These are phyloP conservation scores for Fusarium pininemorale DNA, from an alignment of 2,329 filamentous ascomycete genomes.

Conservation along the genomic window DNA sequence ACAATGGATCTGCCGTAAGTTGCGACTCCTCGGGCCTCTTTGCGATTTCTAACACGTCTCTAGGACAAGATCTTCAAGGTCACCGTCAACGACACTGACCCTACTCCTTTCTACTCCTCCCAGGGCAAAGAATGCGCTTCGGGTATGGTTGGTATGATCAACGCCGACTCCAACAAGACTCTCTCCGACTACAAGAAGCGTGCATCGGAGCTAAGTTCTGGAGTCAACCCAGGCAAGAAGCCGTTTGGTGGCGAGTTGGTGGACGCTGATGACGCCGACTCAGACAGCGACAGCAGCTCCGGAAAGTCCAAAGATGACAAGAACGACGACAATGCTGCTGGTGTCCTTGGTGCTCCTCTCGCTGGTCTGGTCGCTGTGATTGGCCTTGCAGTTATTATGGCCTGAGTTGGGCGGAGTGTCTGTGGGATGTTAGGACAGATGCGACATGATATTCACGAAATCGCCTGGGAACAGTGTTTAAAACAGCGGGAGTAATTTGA, in stretches of 20 bases:
- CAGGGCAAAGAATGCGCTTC: constrained; percentile 49
- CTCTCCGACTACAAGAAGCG: constrained; percentile 46
- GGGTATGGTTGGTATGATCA: constrained; percentile 54
- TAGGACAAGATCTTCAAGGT: constrained; percentile 50
- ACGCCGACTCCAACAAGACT: constrained; percentile 44
- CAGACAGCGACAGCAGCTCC: background rate
- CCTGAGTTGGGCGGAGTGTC: background rate
- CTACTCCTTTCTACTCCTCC: constrained; percentile 52
- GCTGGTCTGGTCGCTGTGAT: constrained; percentile 26
- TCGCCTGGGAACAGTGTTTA: background rate
- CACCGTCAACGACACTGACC: constrained; percentile 45
- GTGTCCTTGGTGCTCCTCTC: constrained; percentile 25
- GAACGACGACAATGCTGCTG: constrained; percentile 28
- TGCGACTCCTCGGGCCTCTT: background rate
- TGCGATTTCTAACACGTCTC: constrained; percentile 1
- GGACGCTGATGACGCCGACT: constrained; percentile 31
- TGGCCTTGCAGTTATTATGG: constrained; percentile 32
- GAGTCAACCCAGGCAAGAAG: constrained; percentile 40
- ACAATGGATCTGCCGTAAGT: constrained; percentile 44
- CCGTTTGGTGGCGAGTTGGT: constrained; percentile 45
- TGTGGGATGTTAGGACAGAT: background rate
- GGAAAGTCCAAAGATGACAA: constrained; percentile 15
- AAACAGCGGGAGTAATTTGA: constrained; percentile 7
- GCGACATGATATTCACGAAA: constrained; percentile 28
- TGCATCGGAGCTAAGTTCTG: constrained; percentile 40